These are phyloP conservation scores for Arabidopsis hybrid DNA, from an alignment of 441 rosid species.

Conservation along the genomic window DNA sequence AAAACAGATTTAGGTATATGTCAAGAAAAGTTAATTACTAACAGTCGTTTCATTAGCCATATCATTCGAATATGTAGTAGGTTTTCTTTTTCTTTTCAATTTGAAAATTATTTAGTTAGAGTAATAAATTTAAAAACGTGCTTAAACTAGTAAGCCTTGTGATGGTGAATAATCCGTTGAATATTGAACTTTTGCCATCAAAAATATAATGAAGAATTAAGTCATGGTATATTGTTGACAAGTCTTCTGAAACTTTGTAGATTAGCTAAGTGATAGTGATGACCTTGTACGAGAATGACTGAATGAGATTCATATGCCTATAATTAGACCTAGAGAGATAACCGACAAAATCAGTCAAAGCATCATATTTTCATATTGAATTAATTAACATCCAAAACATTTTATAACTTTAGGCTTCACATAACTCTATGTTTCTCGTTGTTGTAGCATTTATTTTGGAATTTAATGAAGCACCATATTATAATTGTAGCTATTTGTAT, in stretches of 20 bases:
- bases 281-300: conserved; percentile 26
- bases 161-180: conserved; percentile 4
- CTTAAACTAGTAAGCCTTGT: not conserved
- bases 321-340: conserved; percentile 15
- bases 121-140: not conserved
- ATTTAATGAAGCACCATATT: too few species aligned
- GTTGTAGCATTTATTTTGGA: too few species aligned
- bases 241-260: conserved; percentile 13
- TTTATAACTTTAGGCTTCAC: conserved; percentile 5
- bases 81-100: too few species aligned
- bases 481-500: too few species aligned
- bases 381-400: conserved; percentile 8
- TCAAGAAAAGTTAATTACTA: not conserved
- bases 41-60: not conserved
- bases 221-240: conserved; percentile 8
- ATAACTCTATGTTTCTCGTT: too few species aligned
- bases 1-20: not conserved
- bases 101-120: not conserved
- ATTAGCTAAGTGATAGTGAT: not conserved
- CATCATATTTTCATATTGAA: conserved; percentile 1
- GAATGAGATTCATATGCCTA: conserved; percentile 1
- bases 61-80: not conserved
- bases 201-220: not conserved
- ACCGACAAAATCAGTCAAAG: conserved; percentile 26
- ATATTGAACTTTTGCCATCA: not conserved